A percentile compares a stretch with the other conserved stretches of the same genome.
Evolutionary conservation across 2,329 filamentous ascomycete genomes (phyloP).

Genomic region (Ophiostoma sp.): DNA sequence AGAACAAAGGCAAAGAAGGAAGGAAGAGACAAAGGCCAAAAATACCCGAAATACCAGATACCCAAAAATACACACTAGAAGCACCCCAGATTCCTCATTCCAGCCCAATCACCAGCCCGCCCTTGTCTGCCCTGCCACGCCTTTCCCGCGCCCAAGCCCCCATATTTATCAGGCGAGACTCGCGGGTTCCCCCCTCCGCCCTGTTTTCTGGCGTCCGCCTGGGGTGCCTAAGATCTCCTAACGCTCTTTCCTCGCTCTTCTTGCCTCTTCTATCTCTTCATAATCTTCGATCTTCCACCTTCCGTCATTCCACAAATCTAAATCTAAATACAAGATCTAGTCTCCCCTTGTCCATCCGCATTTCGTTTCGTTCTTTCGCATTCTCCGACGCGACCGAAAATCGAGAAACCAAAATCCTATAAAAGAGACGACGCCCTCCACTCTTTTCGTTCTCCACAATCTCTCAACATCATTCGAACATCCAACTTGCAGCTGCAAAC

Average conservation of each 20-base stretch:
- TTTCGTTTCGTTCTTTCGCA: background rate
- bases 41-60: no score
- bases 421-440: background rate
- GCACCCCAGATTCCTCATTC: constrained; percentile 7
- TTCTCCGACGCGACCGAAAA: background rate
- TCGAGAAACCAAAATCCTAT: background rate
- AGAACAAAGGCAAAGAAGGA: background rate
- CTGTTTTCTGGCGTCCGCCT: constrained; percentile 8
- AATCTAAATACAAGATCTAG: background rate
- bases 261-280: background rate
- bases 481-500: background rate
- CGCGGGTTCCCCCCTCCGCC: background rate
- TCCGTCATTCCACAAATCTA: background rate
- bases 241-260: background rate
- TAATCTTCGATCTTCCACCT: background rate
- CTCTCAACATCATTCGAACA: background rate
- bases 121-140: background rate
- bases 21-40: background rate
- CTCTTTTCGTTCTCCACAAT: background rate
- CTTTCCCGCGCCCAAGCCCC: constrained; percentile 4
- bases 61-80: background rate
- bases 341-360: background rate
- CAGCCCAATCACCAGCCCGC: background rate
- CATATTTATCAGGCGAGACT: constrained; percentile 11
- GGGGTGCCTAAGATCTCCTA: background rate